Percentiles rank a stretch among this genome's conserved stretches.
Evolutionary conservation across 2,329 filamentous ascomycete genomes (phyloP).

Genomic region (Exophiala sp.): DNA sequence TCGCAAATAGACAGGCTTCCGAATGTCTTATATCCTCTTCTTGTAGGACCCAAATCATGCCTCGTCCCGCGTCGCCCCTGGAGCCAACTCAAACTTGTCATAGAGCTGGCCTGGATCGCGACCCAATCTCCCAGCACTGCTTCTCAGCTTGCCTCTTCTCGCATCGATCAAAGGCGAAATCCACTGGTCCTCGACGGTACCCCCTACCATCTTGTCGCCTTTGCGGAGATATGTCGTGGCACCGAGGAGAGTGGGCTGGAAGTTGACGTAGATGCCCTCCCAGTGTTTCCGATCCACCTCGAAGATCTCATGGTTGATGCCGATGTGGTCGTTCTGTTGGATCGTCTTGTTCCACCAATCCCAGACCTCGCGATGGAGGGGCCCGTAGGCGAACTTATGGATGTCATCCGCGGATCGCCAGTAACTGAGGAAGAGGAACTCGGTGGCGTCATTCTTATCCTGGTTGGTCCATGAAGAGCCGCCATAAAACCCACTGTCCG

Average conservation of each 20-base stretch:
- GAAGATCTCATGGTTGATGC: constrained; percentile 45
- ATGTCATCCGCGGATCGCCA: constrained; percentile 39
- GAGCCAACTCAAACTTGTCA: constrained; percentile 15
- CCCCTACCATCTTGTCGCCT: constrained; percentile 26
- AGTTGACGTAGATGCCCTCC: constrained; percentile 43
- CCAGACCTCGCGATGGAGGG: constrained; percentile 39
- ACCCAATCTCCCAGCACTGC: constrained; percentile 25
- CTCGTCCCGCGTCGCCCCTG: constrained; percentile 6
- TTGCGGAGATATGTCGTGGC: constrained; percentile 24
- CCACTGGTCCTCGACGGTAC: constrained; percentile 23
- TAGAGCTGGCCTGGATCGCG: constrained; percentile 15
- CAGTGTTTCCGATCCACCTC: constrained; percentile 36
- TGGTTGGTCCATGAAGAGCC: constrained; percentile 33
- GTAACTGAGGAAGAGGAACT: constrained; percentile 38
- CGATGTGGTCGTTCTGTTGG: constrained; percentile 36
- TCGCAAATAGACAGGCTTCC: background rate
- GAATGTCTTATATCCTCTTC: background rate
- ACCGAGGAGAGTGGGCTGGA: constrained; percentile 34
- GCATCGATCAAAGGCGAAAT: constrained; percentile 27
- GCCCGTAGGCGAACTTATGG: constrained; percentile 41
- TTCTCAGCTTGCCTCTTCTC: constrained; percentile 23
- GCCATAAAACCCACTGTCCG: constrained; percentile 34
- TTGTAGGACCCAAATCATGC: background rate
- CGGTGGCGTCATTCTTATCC: constrained; percentile 34
- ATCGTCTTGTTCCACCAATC: constrained; percentile 40